These are phyloP conservation scores for Scutellaria minor DNA, from an alignment of 257 asterid species.

Conservation along the genomic window DNA sequence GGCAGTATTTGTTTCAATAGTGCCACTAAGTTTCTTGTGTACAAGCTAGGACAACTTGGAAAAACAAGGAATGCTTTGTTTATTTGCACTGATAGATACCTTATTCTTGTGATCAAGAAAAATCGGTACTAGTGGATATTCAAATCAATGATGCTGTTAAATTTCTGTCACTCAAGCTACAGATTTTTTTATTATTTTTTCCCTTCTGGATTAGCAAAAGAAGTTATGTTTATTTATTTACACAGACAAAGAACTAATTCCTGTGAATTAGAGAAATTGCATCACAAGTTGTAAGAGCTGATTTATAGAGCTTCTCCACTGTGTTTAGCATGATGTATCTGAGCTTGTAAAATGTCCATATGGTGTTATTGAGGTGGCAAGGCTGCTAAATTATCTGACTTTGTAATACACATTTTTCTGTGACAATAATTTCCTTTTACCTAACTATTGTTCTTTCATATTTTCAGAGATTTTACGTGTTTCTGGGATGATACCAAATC, in stretches of 20 bases:
- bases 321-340: not conserved
- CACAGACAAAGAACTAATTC: not conserved
- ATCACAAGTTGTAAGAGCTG: not conserved
- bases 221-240: not conserved
- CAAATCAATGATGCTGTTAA: not conserved
- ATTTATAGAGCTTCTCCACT: not conserved
- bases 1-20: not conserved
- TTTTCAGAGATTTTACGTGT: constrained; percentile 76
- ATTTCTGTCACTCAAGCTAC: not conserved
- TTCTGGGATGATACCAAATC: constrained; percentile 83
- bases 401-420: not conserved
- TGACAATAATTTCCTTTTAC: not conserved
- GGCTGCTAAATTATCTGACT: not conserved
- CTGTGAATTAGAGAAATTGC: not conserved
- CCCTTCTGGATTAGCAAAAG: constrained; percentile 18
- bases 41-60: not conserved
- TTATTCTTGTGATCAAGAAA: not conserved
- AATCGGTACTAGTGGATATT: not conserved
- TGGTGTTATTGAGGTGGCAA: not conserved
- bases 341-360: not conserved
- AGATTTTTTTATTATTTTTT: not conserved
- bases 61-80: no score
- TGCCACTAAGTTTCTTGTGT: not conserved
- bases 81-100: no score
- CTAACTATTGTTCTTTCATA: not conserved